These are phyloP conservation scores for Tuber borchii DNA, from an alignment of 495 filamentous ascomycete genomes.

Conservation along the genomic window DNA sequence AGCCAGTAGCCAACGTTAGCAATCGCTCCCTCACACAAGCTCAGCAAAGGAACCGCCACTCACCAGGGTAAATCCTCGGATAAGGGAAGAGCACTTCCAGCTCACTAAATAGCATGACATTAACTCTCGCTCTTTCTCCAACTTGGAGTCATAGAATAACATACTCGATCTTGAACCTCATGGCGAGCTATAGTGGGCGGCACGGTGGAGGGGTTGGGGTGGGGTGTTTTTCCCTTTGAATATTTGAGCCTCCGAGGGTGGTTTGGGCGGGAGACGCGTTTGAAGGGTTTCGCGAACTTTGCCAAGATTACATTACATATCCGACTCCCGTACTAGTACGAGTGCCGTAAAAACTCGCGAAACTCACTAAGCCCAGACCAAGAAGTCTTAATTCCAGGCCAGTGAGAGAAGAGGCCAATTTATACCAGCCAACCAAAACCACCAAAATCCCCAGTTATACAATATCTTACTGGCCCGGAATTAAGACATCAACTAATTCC, in stretches of 20 bases:
- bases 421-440: too few relatives aligned
- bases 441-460: too few relatives aligned
- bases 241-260: neutral
- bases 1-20: slow-evolving; percentile 12
- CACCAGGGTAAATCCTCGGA: slow-evolving; percentile 86
- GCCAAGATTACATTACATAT: neutral
- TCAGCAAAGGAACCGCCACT: slow-evolving; percentile 20
- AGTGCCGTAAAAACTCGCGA: too few relatives aligned
- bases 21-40: neutral
- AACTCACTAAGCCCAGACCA: too few relatives aligned
- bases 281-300: neutral
- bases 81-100: slow-evolving; percentile 95
- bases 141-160: slow-evolving; percentile 29
- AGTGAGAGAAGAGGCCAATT: too few relatives aligned
- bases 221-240: neutral
- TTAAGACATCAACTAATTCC: too few relatives aligned
- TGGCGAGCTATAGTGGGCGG: slow-evolving; percentile 47
- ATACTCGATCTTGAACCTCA: slow-evolving; percentile 97
- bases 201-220: neutral
- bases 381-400: too few relatives aligned
- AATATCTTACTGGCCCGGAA: too few relatives aligned
- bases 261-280: neutral
- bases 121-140: neutral
- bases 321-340: too few relatives aligned
- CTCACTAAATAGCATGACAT: slow-evolving; percentile 54